Evolutionary conservation across 2,329 filamentous ascomycete species (phyloP).

Genomic region (Exophiala aquamarina): DNA sequence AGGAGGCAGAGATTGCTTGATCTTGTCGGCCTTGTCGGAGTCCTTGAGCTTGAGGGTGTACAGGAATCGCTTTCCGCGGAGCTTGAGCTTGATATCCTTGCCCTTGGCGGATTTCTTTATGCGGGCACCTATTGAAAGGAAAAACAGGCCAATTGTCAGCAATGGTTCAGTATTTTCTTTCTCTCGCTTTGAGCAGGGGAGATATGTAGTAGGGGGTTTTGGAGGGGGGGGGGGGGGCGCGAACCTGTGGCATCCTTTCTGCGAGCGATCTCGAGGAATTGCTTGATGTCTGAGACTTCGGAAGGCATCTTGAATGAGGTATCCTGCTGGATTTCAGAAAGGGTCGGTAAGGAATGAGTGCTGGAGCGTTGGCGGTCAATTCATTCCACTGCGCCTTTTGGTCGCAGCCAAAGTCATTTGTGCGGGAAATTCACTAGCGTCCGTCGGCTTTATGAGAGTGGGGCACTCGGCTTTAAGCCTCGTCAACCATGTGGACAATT

Average conservation of each 20-base stretch:
- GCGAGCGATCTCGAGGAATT: constrained; percentile 99
- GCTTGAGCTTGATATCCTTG: constrained; percentile 97
- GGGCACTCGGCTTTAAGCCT: constrained; percentile 1
- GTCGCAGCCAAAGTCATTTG: not conserved
- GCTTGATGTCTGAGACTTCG: constrained; percentile 97
- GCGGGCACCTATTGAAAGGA: constrained; percentile 64
- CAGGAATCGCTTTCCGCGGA: constrained; percentile 92
- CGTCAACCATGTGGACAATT: too few relatives aligned
- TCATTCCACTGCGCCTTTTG: not conserved
- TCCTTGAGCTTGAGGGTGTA: constrained; percentile 99
- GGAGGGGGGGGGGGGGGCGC: too few relatives aligned
- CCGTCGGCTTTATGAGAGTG: not conserved
- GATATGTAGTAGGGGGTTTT: too few relatives aligned
- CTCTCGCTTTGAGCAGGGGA: too few relatives aligned
- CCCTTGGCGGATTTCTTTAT: constrained; percentile 94
- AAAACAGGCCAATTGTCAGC: too few relatives aligned
- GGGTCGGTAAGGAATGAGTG: not conserved
- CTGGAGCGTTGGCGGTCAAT: not conserved
- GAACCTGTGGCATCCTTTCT: constrained; percentile 99
- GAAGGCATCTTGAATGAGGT: constrained; percentile 82
- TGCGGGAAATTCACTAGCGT: constrained; percentile 2
- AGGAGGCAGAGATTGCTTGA: constrained; percentile 97
- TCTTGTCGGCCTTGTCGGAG: constrained; percentile 99
- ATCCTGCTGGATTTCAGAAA: not conserved
- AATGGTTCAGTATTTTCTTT: too few relatives aligned